Evolutionary conservation across 2,329 filamentous ascomycete genomes (phyloP).

Genomic region (Ambrosiella beaveri): DNA sequence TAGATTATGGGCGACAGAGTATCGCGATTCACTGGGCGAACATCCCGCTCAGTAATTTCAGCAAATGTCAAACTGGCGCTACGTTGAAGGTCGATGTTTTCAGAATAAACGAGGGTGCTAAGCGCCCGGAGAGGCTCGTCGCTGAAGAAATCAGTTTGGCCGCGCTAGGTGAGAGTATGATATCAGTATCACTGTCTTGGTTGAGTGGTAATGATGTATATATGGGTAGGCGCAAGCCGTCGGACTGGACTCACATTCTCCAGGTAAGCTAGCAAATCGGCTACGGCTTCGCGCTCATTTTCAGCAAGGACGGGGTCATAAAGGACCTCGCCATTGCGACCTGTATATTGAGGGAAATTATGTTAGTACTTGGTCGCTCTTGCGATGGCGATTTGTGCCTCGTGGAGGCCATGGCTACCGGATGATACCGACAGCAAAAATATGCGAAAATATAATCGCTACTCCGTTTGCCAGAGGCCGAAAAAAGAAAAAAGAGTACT

Average conservation of each 20-base stretch:
- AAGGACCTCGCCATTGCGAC: constrained; percentile 61
- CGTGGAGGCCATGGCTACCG: too few relatives aligned
- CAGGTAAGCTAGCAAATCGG: constrained; percentile 84
- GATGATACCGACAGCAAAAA: background rate
- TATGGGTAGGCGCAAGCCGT: background rate
- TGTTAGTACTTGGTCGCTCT: background rate
- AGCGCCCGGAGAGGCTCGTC: constrained; percentile 86
- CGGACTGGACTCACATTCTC: constrained; percentile 56
- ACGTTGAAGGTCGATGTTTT: constrained; percentile 93
- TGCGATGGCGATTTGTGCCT: too few relatives aligned
- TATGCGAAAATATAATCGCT: background rate
- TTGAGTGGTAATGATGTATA: background rate
- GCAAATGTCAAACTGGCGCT: constrained; percentile 97
- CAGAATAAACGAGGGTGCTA: constrained; percentile 92
- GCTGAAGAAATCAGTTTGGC: constrained; percentile 95
- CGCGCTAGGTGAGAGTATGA: constrained; percentile 40
- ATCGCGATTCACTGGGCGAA: constrained; percentile 83
- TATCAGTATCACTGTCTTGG: constrained; percentile 18
- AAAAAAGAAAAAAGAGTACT: constrained; percentile 4
- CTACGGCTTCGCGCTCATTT: constrained; percentile 90
- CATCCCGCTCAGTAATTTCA: constrained; percentile 97
- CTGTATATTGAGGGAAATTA: constrained; percentile 23
- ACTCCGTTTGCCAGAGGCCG: background rate
- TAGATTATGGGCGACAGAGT: constrained; percentile 93
- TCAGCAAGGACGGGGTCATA: constrained; percentile 84